Conservation (phyloP, 306 rosid species). For the Sicyos baderoa region DNA sequence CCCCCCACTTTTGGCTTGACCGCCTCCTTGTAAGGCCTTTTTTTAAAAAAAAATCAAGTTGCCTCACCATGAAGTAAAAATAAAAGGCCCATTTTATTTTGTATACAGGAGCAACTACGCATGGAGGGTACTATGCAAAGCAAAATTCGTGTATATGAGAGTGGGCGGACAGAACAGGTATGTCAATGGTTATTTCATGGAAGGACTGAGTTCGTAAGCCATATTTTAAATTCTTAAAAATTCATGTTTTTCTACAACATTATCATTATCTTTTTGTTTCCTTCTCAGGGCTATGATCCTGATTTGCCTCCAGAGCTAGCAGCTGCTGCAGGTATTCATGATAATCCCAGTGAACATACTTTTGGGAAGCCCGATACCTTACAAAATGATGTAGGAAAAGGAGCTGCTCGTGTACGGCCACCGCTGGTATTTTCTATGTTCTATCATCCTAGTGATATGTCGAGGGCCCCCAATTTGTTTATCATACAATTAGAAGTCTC, state of each 20-base stretch:
- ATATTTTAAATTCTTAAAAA: background rate
- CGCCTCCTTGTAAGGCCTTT: background rate
- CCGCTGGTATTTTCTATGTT: conserved; percentile 52
- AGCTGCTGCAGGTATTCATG: conserved; percentile 81
- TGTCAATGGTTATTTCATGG: conserved; percentile 17
- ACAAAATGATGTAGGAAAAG: conserved; percentile 55
- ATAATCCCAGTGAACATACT: conserved; percentile 45
- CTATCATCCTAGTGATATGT: conserved; percentile 7
- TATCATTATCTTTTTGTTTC: conserved; percentile 15
- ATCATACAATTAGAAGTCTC: background rate
- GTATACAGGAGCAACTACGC: conserved; percentile 85
- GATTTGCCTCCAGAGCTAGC: conserved; percentile 99
- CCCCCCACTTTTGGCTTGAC: background rate
- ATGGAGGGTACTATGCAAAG: conserved; percentile 98
- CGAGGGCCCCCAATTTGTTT: background rate
- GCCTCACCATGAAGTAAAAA: background rate
- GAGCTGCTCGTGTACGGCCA: conserved; percentile 60
- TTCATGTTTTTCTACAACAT: background rate
- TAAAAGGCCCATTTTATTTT: conserved; percentile 2
- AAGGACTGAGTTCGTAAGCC: conserved; percentile 9
- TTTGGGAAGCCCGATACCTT: conserved; percentile 46
- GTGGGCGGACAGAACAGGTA: conserved; percentile 96
- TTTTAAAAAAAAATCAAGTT: background rate
- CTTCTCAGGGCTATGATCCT: conserved; percentile 81
- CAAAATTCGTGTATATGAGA: conserved; percentile 92